Evolutionary conservation across 192 early-diverging fungal genomes (phyloP).

Genomic region (Umbelopsis ramanniana): DNA sequence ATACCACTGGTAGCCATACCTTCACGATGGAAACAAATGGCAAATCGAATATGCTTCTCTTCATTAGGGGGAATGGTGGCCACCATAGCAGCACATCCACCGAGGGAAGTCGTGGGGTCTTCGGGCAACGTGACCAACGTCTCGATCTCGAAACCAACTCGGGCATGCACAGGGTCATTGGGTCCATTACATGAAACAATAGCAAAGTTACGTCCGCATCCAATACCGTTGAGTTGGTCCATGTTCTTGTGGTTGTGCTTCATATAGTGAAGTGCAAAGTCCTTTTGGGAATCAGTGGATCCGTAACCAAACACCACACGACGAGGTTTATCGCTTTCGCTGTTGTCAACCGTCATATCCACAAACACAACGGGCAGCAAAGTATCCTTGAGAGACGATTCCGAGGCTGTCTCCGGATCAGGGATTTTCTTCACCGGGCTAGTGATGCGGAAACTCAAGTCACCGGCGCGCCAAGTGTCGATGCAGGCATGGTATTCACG

Average conservation of each 20-base stretch:
- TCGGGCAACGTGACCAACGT: constrained; percentile 10
- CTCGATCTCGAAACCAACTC: constrained; percentile 21
- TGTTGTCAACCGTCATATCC: constrained; percentile 25
- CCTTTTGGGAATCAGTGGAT: constrained; percentile 21
- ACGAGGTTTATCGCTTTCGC: constrained; percentile 5
- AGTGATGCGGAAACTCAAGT: constrained; percentile 25
- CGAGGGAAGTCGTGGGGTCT: constrained; percentile 3
- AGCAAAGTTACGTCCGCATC: constrained; percentile 25
- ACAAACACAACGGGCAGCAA: constrained; percentile 29
- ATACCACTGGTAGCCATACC: constrained; percentile 27
- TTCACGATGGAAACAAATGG: constrained; percentile 20
- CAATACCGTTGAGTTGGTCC: constrained; percentile 28
- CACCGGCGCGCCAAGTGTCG: constrained; percentile 29
- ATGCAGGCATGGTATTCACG: constrained; percentile 22
- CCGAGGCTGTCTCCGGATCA: constrained; percentile 7
- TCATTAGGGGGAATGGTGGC: not conserved
- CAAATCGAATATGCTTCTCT: constrained; percentile 24
- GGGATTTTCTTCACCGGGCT: constrained; percentile 29
- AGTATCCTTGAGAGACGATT: not conserved
- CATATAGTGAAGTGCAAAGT: constrained; percentile 22
- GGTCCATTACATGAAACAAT: constrained; percentile 21
- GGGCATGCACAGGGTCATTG: constrained; percentile 17
- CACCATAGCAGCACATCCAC: constrained; percentile 25
- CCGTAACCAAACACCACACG: constrained; percentile 24
- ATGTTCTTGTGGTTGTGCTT: constrained; percentile 20